Percentiles rank a stretch among this genome's conserved stretches.
Conservation (phyloP, 2,329 filamentous ascomycete genomes). For the Bimuria novae-zelandiae region DNA sequence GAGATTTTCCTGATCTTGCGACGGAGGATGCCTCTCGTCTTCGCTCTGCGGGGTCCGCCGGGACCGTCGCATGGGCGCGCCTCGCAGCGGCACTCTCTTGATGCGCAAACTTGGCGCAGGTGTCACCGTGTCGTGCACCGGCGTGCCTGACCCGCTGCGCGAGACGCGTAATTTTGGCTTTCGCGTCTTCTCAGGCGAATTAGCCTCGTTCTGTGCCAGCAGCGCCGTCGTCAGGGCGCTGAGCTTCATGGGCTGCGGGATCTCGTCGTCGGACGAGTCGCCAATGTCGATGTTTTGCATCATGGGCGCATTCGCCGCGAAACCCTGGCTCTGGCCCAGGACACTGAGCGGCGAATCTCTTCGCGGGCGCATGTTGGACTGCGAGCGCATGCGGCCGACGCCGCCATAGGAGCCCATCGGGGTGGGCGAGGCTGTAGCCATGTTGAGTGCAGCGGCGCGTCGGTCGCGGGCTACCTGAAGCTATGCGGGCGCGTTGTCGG, state of each 20-base stretch:
- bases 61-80: conserved; percentile 46
- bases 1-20: conserved; percentile 85
- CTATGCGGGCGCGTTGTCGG: conserved; percentile 12
- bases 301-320: conserved; percentile 51
- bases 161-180: conserved; percentile 47
- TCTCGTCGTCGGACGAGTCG: conserved; percentile 94
- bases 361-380: conserved; percentile 42
- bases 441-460: conserved; percentile 28
- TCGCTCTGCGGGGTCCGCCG: conserved; percentile 47
- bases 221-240: conserved; percentile 90
- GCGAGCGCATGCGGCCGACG: conserved; percentile 42
- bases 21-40: conserved; percentile 42
- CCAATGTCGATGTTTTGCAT: conserved; percentile 61
- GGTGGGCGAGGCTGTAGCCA: conserved; percentile 48
- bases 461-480: conserved; percentile 22
- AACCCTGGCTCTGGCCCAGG: conserved; percentile 51
- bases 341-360: conserved; percentile 54
- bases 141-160: conserved; percentile 44
- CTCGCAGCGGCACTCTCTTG: conserved; percentile 45
- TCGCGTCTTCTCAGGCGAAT: conserved; percentile 42
- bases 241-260: conserved; percentile 84
- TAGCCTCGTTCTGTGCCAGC: conserved; percentile 58
- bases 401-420: conserved; percentile 44
- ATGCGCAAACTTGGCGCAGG: conserved; percentile 48
- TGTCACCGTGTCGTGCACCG: conserved; percentile 45